These are phyloP conservation scores for Aspergillus sp. DNA, from an alignment of 2,329 filamentous ascomycete species.

Conservation along the genomic window DNA sequence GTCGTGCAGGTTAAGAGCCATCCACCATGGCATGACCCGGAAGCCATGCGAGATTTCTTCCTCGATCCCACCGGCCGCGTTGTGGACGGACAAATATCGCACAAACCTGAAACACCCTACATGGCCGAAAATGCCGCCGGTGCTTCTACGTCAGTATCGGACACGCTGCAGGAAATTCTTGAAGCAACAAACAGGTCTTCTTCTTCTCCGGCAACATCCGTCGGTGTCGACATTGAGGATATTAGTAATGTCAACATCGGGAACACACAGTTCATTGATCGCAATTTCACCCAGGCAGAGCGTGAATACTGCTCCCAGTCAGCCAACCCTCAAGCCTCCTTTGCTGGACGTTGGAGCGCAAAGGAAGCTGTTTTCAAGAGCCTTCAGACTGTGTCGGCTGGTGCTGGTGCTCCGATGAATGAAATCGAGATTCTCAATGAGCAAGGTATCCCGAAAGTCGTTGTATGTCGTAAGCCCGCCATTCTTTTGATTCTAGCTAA, in stretches of 20 bases:
- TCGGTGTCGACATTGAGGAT: conserved; percentile 56
- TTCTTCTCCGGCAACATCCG: neutral
- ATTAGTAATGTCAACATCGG: conserved; percentile 83
- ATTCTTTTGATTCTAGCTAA: neutral
- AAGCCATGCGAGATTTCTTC: conserved; percentile 13
- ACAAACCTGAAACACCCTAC: neutral
- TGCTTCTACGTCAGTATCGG: neutral
- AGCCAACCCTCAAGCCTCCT: conserved; percentile 79
- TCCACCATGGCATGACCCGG: conserved; percentile 15
- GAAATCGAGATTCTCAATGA: conserved; percentile 17
- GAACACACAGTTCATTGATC: conserved; percentile 87
- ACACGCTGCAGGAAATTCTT: conserved; percentile 13
- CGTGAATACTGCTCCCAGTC: conserved; percentile 81
- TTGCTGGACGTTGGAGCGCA: conserved; percentile 81
- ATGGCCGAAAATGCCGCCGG: too few relatives aligned
- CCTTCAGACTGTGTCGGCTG: conserved; percentile 12
- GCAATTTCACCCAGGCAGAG: conserved; percentile 87
- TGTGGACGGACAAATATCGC: neutral
- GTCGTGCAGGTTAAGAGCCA: conserved; percentile 19
- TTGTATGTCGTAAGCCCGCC: conserved; percentile 2
- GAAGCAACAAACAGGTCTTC: conserved; percentile 1
- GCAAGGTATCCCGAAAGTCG: conserved; percentile 11
- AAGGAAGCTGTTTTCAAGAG: conserved; percentile 62
- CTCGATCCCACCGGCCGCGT: conserved; percentile 17
- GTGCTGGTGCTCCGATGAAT: conserved; percentile 14